Evolutionary conservation across 192 early-diverging fungal genomes (phyloP), one percentile per base, ranked within the genome.

Genomic region (Coemansia sp.): DNA sequence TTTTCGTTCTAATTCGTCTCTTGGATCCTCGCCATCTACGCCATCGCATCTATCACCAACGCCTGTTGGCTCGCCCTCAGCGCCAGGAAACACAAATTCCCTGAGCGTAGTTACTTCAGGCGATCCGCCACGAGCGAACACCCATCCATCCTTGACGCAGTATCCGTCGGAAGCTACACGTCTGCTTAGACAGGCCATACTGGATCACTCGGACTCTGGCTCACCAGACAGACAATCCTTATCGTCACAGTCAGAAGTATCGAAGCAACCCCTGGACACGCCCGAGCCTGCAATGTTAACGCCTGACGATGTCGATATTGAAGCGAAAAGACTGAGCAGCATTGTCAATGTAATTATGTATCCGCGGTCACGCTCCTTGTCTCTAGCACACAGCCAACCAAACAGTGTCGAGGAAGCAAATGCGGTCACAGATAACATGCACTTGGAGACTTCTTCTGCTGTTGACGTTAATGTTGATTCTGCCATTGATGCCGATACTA

Each of bases 81-180:
- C 54, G 8, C 70, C 64, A 17, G 54, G 50, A 10, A 42, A 40
- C n/a, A 62, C 45, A 32, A 77, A 65, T 40, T 56, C 67, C 32
- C 67, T 77, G 9, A 65, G 44, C 43, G 61, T 69, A 10, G 64
- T 62, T 25, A 59, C 70, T 7, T 12, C 58, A n/a, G 20, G 65
- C 0, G 75, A 72, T 44, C 25, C 19, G 32, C 61, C 40, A 5
- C 69, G 14, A 20, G 14, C 37, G 37, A 77, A n/a, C 42, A 22
- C 55, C 0, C 19, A 38, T 12, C 44, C 66, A 39, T 10, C 55
- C 49, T 72, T 70, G 61, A 68, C 74, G 44, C 74, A 82, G 54
- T 76, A 64, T 46, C 79, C 80, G 7, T 68, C 72, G 0, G 80
- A 82, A 51, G 80, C 80, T 8, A 63, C 80, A 20, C 75, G 80